Evolutionary conservation across 192 early-diverging fungal genomes (phyloP), one percentile per base, ranked within the genome.

Genomic region (Coemansia furcata): DNA sequence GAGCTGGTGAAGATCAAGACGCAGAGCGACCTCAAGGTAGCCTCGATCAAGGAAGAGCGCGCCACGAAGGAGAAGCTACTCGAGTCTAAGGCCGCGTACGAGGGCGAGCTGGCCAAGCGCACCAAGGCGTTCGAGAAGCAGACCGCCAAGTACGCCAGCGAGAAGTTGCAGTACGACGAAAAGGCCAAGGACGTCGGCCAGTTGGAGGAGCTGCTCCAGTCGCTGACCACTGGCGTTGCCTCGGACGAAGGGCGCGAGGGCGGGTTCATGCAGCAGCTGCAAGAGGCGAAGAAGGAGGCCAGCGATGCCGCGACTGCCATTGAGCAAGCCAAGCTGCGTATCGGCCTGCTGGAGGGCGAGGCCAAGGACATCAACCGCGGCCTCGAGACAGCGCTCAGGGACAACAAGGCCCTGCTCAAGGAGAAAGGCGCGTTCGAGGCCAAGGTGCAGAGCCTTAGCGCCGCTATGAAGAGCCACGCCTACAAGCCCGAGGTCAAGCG

Each of bases 221-320:
- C 95, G 6, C 85, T 99, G 29, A 93, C 94, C 2, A 99, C 96
- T 0, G 98, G 98, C 26, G 77, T 99, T 33, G 86, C 96, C 15
- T 88, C 94, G 3, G 88, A 90, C 50, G 93, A 96, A 71, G 95
- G 96, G 6, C 89, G 95, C 62, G 94, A 99, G 63, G 94, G 91
- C 69, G 95, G 97, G 2, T 99, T 97, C 64, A 90, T 95, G 89
- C 92, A 97, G 80, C 97, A 98, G 70, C 78, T 99, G n/a, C 88
- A 93, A 74, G 87, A 86, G 50, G 89, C 88, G 32, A 91, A 90
- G 65, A 88, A 85, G 43, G 83, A 78, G 14, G 86, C 84, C 8
- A 85, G 78, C 23, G 77, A 88, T 26, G 86, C 92, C 3, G 85
- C 85, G 1, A 92, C 91, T 2, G 72, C 80, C 9, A 85, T 86